A percentile compares a stretch with the other conserved stretches of the same genome.
Evolutionary conservation across 345 rosid genomes (phyloP).

Genomic region (Salix dunnii): DNA sequence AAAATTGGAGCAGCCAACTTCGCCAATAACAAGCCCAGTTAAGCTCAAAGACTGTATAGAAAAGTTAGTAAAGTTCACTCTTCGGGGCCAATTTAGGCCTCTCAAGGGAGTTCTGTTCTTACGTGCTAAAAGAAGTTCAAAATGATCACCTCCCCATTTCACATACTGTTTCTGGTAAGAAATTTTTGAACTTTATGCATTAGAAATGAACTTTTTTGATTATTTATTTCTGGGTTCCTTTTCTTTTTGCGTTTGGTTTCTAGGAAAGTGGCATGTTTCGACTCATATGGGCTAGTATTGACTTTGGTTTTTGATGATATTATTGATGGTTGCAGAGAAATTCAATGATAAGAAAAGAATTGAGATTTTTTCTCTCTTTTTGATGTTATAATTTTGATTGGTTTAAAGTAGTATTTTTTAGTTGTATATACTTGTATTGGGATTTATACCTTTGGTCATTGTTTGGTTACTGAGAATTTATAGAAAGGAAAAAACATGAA

Average conservation of each 20-base stretch:
- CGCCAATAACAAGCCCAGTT: conserved; percentile 16
- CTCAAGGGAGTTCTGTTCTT: conserved; percentile 42
- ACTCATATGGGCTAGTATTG: not conserved
- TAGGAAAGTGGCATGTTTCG: not conserved
- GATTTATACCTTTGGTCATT: not conserved
- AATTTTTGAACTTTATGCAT: not conserved
- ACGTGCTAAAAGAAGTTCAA: conserved; percentile 31
- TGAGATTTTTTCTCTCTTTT: too few relatives aligned
- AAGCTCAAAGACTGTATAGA: conserved; percentile 31
- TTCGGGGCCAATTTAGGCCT: conserved; percentile 34
- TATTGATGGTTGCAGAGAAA: too few relatives aligned
- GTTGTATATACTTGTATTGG: not conserved
- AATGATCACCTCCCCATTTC: not conserved
- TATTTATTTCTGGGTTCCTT: not conserved
- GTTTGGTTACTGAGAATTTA: not conserved
- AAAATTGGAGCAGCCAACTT: conserved; percentile 14
- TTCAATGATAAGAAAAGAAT: too few relatives aligned
- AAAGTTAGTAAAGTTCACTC: conserved; percentile 44
- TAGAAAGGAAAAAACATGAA: not conserved
- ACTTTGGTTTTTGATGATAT: too few relatives aligned
- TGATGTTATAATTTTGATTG: too few relatives aligned
- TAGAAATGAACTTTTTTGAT: not conserved
- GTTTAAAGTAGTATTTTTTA: too few relatives aligned
- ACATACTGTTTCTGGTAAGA: not conserved
- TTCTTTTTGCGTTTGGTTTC: not conserved